Evolutionary conservation across 1,284 basidiomycete species (phyloP), one percentile per base, ranked within the genome.

Genomic region (Lignosus rhinocerotis): DNA sequence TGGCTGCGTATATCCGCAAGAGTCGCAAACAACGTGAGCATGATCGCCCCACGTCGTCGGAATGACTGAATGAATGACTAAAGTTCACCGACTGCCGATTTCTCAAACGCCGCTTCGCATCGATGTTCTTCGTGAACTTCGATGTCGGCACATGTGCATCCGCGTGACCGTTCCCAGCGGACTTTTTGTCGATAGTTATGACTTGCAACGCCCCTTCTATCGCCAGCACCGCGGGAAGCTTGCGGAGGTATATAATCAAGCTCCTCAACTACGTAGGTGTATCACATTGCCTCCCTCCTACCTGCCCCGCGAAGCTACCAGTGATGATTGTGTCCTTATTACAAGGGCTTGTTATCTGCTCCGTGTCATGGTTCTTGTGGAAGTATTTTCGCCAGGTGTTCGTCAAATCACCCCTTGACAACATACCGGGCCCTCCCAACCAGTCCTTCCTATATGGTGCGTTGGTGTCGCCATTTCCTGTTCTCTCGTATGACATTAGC

Each of bases 361-460:
- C 33, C 2, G 46, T 57, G 6, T 41, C 43, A 14, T 63, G 57
- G 56, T 31, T 64, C 19, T 21, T 61, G 9, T 64, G 62, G 62
- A 58, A 61, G 42, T 61, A 55, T 36, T 61, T 61, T 48, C 42
- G 50, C 14, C 59, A 57, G 30, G n/a, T 45, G 1, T 3, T 58
- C n/a, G 41, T 56, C 4, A 60, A 49, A 33, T 64, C 63, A 0
- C 46, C 63, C 0, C 45, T 64, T 5, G 63, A 64, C 38, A 64
- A 64, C 25, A 36, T 64, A 11, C 63, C 63, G 2, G 60, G 63
- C 5, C 58, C 58, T n/a, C 48, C 60, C n/a, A n/a, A 53, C 3
- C 33, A 55, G 31, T 62, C 60, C 0, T 60, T 65, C 46, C n/a
- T 53, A 11, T 59, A 53, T 7, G 62, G 62, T 59, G 25, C 30